Conservation (phyloP, 495 filamentous ascomycete genomes). For the Melanomma pulvis-pyrius region DNA sequence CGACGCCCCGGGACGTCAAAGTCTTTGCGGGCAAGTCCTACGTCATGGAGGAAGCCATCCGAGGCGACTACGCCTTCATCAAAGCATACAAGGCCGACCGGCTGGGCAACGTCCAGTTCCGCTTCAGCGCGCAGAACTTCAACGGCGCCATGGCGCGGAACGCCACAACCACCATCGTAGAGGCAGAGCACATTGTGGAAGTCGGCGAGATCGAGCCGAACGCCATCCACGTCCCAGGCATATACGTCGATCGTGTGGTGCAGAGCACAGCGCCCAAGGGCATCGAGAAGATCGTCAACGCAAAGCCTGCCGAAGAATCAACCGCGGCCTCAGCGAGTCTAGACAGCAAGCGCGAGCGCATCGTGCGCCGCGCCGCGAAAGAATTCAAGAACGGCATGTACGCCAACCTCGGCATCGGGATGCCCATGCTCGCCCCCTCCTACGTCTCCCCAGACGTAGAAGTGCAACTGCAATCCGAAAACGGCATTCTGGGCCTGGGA, state of each 20-base stretch:
- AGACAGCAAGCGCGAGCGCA: conserved; percentile 56
- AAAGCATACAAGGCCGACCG: conserved; percentile 67
- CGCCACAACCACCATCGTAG: conserved; percentile 64
- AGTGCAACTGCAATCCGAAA: conserved; percentile 62
- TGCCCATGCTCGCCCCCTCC: conserved; percentile 60
- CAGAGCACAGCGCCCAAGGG: conserved; percentile 57
- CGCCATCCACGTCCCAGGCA: conserved; percentile 63
- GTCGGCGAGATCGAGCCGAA: conserved; percentile 61
- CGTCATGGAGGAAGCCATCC: conserved; percentile 65
- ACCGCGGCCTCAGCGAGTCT: conserved; percentile 38
- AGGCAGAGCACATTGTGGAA: conserved; percentile 69
- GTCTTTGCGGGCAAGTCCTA: conserved; percentile 62
- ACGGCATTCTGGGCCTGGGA: conserved; percentile 65
- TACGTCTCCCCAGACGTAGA: conserved; percentile 55
- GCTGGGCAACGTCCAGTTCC: conserved; percentile 65
- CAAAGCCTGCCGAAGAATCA: conserved; percentile 39
- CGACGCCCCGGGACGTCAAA: conserved; percentile 59
- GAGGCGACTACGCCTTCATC: conserved; percentile 65
- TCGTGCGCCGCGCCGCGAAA: conserved; percentile 62
- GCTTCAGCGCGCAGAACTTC: conserved; percentile 53
- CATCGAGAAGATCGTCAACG: conserved; percentile 59
- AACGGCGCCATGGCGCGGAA: conserved; percentile 64
- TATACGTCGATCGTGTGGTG: conserved; percentile 66
- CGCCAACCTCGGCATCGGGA: conserved; percentile 68
- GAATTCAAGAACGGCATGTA: conserved; percentile 67